A percentile compares a stretch with the other conserved stretches of the same genome.
These are phyloP conservation scores for Mycena maculata DNA, from an alignment of 768 basidiomycete genomes.

Conservation along the genomic window DNA sequence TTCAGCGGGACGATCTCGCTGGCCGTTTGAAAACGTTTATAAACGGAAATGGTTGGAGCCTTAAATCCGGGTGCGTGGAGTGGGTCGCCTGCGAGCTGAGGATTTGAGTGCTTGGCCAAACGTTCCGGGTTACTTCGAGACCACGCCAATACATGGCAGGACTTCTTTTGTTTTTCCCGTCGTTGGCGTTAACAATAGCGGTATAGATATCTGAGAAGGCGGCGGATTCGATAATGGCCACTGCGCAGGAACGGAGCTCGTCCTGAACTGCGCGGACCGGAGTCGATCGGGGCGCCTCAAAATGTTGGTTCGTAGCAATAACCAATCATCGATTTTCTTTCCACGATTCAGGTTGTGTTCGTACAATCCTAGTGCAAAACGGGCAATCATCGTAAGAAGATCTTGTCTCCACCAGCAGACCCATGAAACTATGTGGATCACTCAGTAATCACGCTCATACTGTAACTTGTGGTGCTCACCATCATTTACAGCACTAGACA, in stretches of 20 bases:
- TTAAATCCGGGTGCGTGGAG: conserved; percentile 43
- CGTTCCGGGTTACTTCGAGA: conserved; percentile 49
- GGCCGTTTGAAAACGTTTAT: no score
- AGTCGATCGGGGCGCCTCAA: no score
- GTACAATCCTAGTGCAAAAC: no score
- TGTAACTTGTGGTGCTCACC: no score
- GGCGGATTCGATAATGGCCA: conserved; percentile 41
- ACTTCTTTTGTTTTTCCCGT: neutral
- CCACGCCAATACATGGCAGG: conserved; percentile 48
- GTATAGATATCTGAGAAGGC: conserved; percentile 50
- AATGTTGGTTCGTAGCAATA: no score
- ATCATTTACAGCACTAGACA: neutral
- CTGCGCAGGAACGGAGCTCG: conserved; percentile 17
- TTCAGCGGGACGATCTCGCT: conserved; percentile 42
- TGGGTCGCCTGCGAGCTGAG: conserved; percentile 44
- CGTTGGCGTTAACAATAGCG: neutral
- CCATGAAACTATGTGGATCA: no score
- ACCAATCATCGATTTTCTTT: no score
- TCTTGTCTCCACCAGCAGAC: no score
- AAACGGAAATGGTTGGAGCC: no score
- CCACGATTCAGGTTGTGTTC: no score
- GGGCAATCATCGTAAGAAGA: no score
- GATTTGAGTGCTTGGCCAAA: conserved; percentile 45
- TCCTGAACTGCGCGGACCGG: neutral
- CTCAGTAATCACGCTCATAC: no score